These are phyloP conservation scores for Camellia granthamiana DNA, from an alignment of 148 eudicot species.

Conservation along the genomic window DNA sequence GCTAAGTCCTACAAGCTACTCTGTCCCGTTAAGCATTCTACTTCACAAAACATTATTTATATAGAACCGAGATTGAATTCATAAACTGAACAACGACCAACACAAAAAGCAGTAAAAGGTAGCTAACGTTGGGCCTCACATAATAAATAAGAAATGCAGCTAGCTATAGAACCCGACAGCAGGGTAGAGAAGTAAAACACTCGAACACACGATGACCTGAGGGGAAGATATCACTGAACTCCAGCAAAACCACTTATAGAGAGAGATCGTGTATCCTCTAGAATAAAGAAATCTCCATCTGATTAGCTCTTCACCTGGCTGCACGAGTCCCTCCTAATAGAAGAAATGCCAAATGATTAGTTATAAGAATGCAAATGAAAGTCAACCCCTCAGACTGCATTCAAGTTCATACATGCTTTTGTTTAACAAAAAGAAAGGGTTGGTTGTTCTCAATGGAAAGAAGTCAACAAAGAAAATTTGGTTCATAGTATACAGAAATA, in stretches of 20 bases:
- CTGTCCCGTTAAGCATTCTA: background rate
- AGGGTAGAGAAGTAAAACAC: background rate
- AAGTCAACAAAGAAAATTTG: background rate
- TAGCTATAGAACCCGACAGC: background rate
- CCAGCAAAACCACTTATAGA: conserved; percentile 1
- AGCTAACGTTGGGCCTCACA: background rate
- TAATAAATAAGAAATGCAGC: background rate
- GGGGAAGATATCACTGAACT: conserved; percentile 7
- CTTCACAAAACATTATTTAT: background rate
- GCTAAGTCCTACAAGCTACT: background rate
- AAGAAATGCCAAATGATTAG: conserved; percentile 5
- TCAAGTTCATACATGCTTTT: background rate
- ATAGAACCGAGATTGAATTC: background rate
- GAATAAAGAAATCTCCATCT: background rate
- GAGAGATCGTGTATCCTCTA: background rate
- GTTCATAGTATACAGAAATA: background rate
- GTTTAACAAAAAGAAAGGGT: background rate
- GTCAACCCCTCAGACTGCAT: background rate
- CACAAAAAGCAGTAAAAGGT: background rate
- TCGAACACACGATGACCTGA: background rate
- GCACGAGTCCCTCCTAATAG: conserved; percentile 19
- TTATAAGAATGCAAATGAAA: background rate
- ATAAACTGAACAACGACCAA: background rate
- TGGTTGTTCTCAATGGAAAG: background rate
- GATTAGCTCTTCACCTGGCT: conserved; percentile 17